Evolutionary conservation across 208 protist genomes (phyloP).

Genomic region (Acanthamoeba lenticulata): DNA sequence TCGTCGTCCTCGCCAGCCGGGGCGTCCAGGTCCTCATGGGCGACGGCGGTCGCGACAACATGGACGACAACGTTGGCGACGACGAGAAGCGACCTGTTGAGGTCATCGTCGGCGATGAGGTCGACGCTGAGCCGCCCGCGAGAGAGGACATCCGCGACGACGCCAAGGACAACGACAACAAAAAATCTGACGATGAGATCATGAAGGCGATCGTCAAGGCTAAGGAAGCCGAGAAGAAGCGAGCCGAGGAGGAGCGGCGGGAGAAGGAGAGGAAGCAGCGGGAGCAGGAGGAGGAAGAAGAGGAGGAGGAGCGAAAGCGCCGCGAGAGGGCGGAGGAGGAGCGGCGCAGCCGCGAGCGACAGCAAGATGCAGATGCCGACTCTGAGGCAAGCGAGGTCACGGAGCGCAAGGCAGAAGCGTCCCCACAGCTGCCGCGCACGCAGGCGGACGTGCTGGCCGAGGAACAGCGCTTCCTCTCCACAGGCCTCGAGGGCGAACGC

Average conservation of each 20-base stretch:
- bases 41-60: too few species aligned
- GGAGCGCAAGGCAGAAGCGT: not conserved
- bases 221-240: not conserved
- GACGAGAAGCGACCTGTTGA: too few species aligned
- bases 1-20: not conserved
- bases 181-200: not conserved
- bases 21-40: not conserved
- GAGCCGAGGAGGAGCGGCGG: not conserved
- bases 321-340: not conserved
- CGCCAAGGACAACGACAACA: not conserved
- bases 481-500: not conserved
- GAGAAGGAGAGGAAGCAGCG: not conserved
- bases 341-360: not conserved
- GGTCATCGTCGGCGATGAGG: too few species aligned
- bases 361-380: not conserved
- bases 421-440: not conserved
- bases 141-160: not conserved
- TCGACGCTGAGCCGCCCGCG: too few species aligned
- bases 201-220: not conserved
- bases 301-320: not conserved
- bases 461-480: conserved; percentile 3
- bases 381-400: not conserved
- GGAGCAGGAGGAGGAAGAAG: not conserved
- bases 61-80: too few species aligned
- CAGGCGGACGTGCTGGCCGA: not conserved